Evolutionary conservation across 2,329 filamentous ascomycete species (phyloP).

Genomic region (Phialocephala subalpina): DNA sequence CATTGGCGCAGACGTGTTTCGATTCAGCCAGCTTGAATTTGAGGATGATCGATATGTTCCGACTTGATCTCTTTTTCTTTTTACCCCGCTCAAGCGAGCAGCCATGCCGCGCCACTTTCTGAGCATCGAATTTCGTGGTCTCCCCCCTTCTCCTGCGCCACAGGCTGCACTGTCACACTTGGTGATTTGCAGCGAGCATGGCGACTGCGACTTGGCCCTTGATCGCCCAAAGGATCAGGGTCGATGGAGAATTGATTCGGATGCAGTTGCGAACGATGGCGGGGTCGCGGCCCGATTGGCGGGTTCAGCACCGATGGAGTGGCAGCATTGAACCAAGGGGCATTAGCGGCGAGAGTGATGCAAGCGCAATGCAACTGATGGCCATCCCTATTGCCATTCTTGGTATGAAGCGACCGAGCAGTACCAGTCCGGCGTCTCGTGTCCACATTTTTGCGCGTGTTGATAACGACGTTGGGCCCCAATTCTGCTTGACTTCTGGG

Average conservation of each 20-base stretch:
- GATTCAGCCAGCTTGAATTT: conserved; percentile 14
- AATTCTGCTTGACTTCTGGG: conserved; percentile 3
- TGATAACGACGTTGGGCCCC: conserved; percentile 8
- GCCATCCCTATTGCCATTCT: conserved; percentile 22
- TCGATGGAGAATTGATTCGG: conserved; percentile 8
- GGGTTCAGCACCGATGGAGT: conserved; percentile 21
- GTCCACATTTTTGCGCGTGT: not conserved
- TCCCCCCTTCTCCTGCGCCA: not conserved
- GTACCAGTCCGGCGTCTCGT: conserved; percentile 17
- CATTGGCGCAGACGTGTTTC: conserved; percentile 13
- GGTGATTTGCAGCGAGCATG: conserved; percentile 12
- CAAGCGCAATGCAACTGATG: conserved; percentile 16
- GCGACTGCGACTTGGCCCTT: conserved; percentile 4
- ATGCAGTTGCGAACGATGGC: conserved; percentile 19
- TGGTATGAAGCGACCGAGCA: conserved; percentile 14
- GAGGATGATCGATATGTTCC: conserved; percentile 12
- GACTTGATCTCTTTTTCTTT: conserved; percentile 14
- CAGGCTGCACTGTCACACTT: not conserved
- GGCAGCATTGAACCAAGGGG: not conserved
- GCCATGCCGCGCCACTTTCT: conserved; percentile 10
- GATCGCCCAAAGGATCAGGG: conserved; percentile 21
- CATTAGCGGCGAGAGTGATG: conserved; percentile 7
- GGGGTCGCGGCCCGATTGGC: conserved; percentile 36
- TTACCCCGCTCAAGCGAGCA: conserved; percentile 37
- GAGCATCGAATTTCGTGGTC: not conserved